Evolutionary conservation across 257 asterid species (phyloP).

Genomic region (Rauvolfia tetraphylla): DNA sequence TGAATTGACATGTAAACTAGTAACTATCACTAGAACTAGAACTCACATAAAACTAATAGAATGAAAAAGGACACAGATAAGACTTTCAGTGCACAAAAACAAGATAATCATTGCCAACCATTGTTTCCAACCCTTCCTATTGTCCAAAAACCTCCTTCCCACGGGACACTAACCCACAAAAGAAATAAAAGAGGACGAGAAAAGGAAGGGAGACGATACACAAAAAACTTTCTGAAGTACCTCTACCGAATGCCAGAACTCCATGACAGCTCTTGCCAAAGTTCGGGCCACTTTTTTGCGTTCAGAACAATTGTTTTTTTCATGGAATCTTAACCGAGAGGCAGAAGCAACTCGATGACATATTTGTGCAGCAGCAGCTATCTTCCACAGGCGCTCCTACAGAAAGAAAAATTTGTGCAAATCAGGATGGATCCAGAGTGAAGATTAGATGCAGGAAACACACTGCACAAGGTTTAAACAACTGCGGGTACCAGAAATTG

Average conservation of each 20-base stretch:
- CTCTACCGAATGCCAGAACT: conserved; percentile 81
- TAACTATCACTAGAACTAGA: background rate
- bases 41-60: background rate
- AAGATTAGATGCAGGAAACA: background rate
- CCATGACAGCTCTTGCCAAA: conserved; percentile 70
- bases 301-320: conserved; percentile 36
- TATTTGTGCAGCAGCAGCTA: conserved; percentile 64
- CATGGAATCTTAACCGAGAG: conserved; percentile 45
- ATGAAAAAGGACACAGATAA: background rate
- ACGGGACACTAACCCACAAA: conserved; percentile 1
- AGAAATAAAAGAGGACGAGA: background rate
- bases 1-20: background rate
- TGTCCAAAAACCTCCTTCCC: background rate
- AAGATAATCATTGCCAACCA: background rate
- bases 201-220: background rate
- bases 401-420: conserved; percentile 9
- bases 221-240: conserved; percentile 24
- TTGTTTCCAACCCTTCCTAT: background rate
- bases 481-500: background rate
- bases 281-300: conserved; percentile 58
- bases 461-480: background rate
- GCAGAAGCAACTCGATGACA: conserved; percentile 53
- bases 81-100: background rate
- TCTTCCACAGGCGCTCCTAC: conserved; percentile 93
- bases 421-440: background rate